Evolutionary conservation across 2,329 filamentous ascomycete species (phyloP), one percentile per base, ranked within the genome.

Genomic region (Sporothrix dimorphospora): DNA sequence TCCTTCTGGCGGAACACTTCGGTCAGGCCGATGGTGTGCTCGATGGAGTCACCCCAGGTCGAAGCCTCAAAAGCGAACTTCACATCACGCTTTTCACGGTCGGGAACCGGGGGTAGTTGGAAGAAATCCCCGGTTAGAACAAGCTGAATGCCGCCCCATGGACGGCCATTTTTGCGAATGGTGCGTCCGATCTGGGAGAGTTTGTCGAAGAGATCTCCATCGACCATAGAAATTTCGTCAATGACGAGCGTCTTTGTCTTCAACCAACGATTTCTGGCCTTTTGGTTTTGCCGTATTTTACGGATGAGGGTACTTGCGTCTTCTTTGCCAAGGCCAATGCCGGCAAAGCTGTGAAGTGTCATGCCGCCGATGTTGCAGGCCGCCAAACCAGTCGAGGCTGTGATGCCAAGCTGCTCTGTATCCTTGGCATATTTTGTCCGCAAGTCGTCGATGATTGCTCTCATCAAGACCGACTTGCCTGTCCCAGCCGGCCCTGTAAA

Each of bases 171-270:
- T 79, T 97, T 97, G 70, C 94, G 90, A 74, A 99, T 90, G 3
- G 86, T 89, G 71, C 95, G 89, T 16, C 94, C 95, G 76, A 99
- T 92, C 73, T 92, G 89, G 74, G 97, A 94, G 21, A 99, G 87
- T 81, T 99, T 99, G 83, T 99, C 96, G 76, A 98, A 99, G 0
- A 99, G 85, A 45, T 98, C 94, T 0, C 94, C 96, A 77, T 99
- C 96, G 4, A 99, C 94, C 97, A 99, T 99, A 14, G 96, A 98
- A 3, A 99, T 91, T 80, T 99, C 96, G 81, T 99, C 96, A 77
- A 99, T 89, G 76, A 99, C 87, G 30, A 99, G 87, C 14, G 94
- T 89, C 78, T 94, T 97, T 0, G 94, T 97, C 72, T 90, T 89
- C 75, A 97, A 83, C 97, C 97, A 99, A 53, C 95, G 89, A 75